These are phyloP conservation scores for Trichocomaceae sp. DNA, from an alignment of 2,329 filamentous ascomycete species.

Conservation along the genomic window DNA sequence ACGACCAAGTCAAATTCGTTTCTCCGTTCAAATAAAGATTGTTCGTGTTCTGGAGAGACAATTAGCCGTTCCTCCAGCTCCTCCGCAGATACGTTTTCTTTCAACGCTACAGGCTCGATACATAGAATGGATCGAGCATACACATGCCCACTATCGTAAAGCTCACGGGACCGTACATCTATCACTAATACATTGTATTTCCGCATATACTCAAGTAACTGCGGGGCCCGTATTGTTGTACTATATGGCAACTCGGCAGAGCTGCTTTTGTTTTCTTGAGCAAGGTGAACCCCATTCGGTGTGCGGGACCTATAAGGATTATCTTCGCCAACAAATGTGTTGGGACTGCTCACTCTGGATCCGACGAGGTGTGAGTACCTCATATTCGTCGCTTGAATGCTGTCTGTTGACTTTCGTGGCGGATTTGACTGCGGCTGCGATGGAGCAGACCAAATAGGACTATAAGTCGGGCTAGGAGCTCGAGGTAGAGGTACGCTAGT, in stretches of 20 bases:
- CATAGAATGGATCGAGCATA: conserved; percentile 78
- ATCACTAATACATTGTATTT: conserved; percentile 68
- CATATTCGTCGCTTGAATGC: conserved; percentile 31
- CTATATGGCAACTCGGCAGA: conserved; percentile 48
- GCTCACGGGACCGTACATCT: conserved; percentile 71
- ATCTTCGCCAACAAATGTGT: conserved; percentile 29
- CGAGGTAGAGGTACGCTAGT: conserved; percentile 35
- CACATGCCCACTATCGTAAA: conserved; percentile 85
- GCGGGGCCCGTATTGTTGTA: conserved; percentile 59
- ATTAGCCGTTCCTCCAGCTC: conserved; percentile 50
- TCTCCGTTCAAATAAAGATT: conserved; percentile 62
- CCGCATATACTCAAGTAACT: conserved; percentile 63
- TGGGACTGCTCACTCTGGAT: conserved; percentile 30
- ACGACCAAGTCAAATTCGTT: conserved; percentile 80
- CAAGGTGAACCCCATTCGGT: conserved; percentile 35
- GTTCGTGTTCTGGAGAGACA: conserved; percentile 53
- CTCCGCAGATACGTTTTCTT: conserved; percentile 60
- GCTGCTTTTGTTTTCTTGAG: conserved; percentile 37
- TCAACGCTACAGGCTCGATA: conserved; percentile 73
- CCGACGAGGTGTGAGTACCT: conserved; percentile 31
- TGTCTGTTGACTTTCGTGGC: conserved; percentile 37
- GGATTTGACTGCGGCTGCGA: conserved; percentile 31
- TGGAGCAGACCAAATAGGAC: conserved; percentile 38
- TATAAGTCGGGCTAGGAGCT: conserved; percentile 45
- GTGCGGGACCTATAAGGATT: conserved; percentile 41